Evolutionary conservation across 441 rosid species (phyloP).

Genomic region (Populus hybrid): DNA sequence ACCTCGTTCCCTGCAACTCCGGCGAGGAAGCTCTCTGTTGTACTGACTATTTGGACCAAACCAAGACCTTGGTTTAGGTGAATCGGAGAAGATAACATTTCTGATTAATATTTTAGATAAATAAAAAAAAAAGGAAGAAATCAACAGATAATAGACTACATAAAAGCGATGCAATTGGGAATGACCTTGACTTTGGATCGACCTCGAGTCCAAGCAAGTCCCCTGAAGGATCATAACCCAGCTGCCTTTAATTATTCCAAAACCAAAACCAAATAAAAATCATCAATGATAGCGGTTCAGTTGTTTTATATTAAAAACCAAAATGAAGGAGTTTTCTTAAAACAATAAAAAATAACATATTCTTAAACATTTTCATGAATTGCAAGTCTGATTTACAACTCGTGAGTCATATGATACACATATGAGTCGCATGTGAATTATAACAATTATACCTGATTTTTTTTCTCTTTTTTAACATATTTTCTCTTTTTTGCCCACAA

Average conservation of each 20-base stretch:
- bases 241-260: constrained; percentile 28
- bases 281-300: neutral
- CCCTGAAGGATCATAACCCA: constrained; percentile 86
- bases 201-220: constrained; percentile 62
- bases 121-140: neutral
- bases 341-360: constrained; percentile 2
- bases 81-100: constrained; percentile 31
- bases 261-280: neutral
- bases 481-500: no score
- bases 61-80: constrained; percentile 74
- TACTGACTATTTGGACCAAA: constrained; percentile 93
- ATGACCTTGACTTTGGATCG: constrained; percentile 57
- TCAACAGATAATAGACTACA: neutral
- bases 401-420: no score
- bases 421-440: no score
- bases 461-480: no score
- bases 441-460: no score
- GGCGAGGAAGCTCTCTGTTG: constrained; percentile 89
- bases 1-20: constrained; percentile 90
- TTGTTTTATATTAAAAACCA: neutral
- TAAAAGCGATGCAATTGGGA: neutral
- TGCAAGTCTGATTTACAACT: no score
- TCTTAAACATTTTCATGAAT: constrained; percentile 15
- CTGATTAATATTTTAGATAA: constrained; percentile 29
- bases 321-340: neutral